Evolutionary conservation across 2,329 filamentous ascomycete species (phyloP).

Genomic region (Mariannaea sp.): DNA sequence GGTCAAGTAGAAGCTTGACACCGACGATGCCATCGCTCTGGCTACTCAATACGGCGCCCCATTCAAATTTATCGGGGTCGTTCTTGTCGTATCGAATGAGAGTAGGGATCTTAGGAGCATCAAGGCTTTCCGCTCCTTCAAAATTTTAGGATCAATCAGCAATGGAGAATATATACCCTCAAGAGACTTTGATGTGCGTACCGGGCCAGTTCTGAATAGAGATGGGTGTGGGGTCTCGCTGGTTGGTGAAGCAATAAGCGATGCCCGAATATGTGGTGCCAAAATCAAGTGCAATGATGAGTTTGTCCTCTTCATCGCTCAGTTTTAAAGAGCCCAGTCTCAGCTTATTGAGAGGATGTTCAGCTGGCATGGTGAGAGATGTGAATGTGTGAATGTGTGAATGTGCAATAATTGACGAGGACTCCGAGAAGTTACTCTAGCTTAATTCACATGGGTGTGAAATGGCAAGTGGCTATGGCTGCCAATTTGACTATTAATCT

Average conservation of each 20-base stretch:
- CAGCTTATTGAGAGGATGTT: neutral
- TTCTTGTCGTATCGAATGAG: slow-evolving; percentile 19
- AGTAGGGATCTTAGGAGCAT: slow-evolving; percentile 29
- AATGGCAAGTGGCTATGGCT: too few species aligned
- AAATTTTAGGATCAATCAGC: too few species aligned
- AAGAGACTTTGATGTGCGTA: too few species aligned
- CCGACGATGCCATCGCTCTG: slow-evolving; percentile 15
- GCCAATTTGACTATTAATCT: too few species aligned
- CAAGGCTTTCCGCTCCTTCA: slow-evolving; percentile 11
- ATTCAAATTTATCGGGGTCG: slow-evolving; percentile 7
- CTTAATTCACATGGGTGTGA: too few species aligned
- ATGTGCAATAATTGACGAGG: too few species aligned
- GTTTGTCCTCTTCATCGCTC: slow-evolving; percentile 13
- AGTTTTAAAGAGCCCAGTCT: neutral
- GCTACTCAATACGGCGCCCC: slow-evolving; percentile 21
- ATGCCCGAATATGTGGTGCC: slow-evolving; percentile 27
- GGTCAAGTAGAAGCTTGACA: slow-evolving; percentile 30
- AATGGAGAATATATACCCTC: too few species aligned
- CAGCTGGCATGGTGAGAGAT: slow-evolving; percentile 7
- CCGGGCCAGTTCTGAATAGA: slow-evolving; percentile 29
- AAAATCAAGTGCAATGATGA: slow-evolving; percentile 26
- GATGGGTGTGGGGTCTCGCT: slow-evolving; percentile 14
- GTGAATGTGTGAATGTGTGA: neutral
- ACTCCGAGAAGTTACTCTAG: too few species aligned
- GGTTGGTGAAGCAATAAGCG: slow-evolving; percentile 22